Conservation (phyloP, 129 eudicot species). For the Flaveria linearis region DNA sequence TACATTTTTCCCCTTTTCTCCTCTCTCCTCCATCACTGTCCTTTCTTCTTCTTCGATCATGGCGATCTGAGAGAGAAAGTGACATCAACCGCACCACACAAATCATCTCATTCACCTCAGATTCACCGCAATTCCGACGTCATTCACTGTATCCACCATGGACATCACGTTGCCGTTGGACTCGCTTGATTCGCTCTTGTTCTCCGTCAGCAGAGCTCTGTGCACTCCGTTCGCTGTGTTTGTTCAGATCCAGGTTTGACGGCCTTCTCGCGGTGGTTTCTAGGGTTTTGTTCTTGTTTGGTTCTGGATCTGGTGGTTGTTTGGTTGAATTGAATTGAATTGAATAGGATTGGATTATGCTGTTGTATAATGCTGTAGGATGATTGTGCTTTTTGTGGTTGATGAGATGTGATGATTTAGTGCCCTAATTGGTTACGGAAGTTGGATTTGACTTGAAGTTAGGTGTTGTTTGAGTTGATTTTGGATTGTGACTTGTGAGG, state of each 20-base stretch:
- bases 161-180: conserved; percentile 42
- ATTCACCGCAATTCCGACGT: conserved; percentile 20
- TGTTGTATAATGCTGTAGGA: not conserved
- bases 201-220: conserved; percentile 66
- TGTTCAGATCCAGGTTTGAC: conserved; percentile 87
- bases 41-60: conserved; percentile 38
- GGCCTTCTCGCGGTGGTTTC: not conserved
- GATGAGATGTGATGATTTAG: not conserved
- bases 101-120: conserved; percentile 7
- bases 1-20: conserved; percentile 9
- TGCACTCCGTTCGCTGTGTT: conserved; percentile 60
- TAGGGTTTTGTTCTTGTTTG: too few relatives aligned
- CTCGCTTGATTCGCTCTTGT: conserved; percentile 55
- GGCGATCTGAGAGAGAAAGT: conserved; percentile 59
- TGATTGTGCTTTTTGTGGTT: not conserved
- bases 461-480: conserved; percentile 15
- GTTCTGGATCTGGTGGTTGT: conserved; percentile 27
- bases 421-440: not conserved
- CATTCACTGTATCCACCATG: conserved; percentile 1
- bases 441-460: conserved; percentile 22
- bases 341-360: not conserved
- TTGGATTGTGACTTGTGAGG: not conserved
- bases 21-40: conserved; percentile 38
- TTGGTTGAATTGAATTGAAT: not conserved
- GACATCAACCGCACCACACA: conserved; percentile 6